Evolutionary conservation across 2,329 filamentous ascomycete genomes (phyloP).

Genomic region (Alternaria infectoria): DNA sequence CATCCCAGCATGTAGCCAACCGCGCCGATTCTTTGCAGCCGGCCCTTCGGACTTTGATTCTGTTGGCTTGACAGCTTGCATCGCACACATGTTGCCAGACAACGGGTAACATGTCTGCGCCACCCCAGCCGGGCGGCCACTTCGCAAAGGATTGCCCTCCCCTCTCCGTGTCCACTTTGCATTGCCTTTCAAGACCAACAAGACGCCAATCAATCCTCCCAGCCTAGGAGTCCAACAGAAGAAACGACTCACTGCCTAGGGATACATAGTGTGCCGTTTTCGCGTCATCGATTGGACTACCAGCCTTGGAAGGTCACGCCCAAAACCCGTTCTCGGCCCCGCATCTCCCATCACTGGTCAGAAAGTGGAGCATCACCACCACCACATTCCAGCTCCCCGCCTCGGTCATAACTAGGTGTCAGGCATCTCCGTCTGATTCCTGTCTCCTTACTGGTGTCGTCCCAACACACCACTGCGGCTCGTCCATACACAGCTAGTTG

Average conservation of each 20-base stretch:
- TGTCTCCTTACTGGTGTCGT: constrained; percentile 9
- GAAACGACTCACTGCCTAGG: not conserved
- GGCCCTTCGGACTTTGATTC: constrained; percentile 25
- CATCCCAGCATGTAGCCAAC: constrained; percentile 28
- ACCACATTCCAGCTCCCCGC: constrained; percentile 16
- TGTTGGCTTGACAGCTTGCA: constrained; percentile 26
- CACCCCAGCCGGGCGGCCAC: constrained; percentile 14
- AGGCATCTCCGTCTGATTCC: constrained; percentile 4
- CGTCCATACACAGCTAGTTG: constrained; percentile 9
- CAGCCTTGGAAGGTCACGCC: constrained; percentile 14
- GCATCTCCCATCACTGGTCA: constrained; percentile 31
- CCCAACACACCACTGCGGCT: constrained; percentile 21
- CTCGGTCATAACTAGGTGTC: constrained; percentile 17
- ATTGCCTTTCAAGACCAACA: not conserved
- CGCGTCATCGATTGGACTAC: constrained; percentile 28
- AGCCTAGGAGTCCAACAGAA: not conserved
- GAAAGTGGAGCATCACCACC: constrained; percentile 27
- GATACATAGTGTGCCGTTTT: constrained; percentile 6
- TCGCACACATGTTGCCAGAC: constrained; percentile 22
- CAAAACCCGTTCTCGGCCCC: constrained; percentile 38
- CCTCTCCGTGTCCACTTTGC: constrained; percentile 2
- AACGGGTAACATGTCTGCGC: constrained; percentile 25
- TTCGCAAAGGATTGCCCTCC: constrained; percentile 11
- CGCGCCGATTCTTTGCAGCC: constrained; percentile 17
- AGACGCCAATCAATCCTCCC: not conserved